These are phyloP conservation scores for Yarrowia sp. DNA, from an alignment of 805 yeast species.

Conservation along the genomic window DNA sequence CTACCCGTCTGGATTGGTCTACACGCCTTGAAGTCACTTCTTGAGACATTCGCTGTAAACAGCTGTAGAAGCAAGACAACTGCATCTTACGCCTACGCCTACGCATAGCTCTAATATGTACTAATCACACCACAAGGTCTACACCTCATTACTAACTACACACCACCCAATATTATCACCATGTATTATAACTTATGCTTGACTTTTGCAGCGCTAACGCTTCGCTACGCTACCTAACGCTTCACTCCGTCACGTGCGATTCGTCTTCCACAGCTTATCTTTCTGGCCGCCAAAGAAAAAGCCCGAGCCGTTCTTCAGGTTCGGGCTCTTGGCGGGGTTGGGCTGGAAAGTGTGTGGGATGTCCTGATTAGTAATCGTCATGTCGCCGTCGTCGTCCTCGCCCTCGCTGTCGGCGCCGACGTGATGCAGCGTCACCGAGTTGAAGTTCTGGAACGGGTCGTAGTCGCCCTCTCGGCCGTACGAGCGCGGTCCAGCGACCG, in stretches of 20 bases:
- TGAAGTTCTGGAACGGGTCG: constrained; percentile 84
- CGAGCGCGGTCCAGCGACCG: constrained; percentile 34
- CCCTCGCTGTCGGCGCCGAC: constrained; percentile 52
- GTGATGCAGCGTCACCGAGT: constrained; percentile 81
- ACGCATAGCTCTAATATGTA: too few relatives aligned
- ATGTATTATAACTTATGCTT: constrained; percentile 23
- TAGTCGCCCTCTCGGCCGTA: constrained; percentile 18
- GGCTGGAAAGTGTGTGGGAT: constrained; percentile 24
- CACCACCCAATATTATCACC: background rate
- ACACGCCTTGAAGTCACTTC: too few relatives aligned
- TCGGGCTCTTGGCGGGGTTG: constrained; percentile 30
- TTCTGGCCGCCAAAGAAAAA: constrained; percentile 16
- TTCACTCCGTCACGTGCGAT: background rate
- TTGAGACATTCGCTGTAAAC: too few relatives aligned
- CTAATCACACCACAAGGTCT: too few relatives aligned
- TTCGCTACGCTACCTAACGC: too few relatives aligned
- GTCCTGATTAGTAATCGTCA: constrained; percentile 3
- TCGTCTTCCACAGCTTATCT: constrained; percentile 23
- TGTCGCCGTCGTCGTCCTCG: constrained; percentile 45
- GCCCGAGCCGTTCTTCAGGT: constrained; percentile 17
- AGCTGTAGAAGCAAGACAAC: too few relatives aligned
- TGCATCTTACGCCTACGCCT: too few relatives aligned
- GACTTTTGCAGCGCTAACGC: background rate
- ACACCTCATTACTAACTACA: background rate
- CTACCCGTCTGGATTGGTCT: too few relatives aligned